Base-by-base conservation (phyloP, 2,329 filamentous ascomycete genomes). In the Colletotrichum australisinense region DNA sequence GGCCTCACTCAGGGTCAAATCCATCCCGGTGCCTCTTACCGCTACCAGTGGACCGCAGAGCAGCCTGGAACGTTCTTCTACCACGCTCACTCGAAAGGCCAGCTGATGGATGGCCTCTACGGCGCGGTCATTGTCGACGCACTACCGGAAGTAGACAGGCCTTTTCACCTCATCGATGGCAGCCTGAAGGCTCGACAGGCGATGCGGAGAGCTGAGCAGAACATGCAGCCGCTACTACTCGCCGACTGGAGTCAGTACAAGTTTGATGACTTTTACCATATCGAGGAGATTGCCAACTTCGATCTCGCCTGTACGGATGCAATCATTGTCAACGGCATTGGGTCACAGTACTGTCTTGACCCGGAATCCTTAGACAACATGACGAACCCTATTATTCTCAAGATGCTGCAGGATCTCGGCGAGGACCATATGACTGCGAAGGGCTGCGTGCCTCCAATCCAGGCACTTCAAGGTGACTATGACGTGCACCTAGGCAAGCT, bases 1-100 rank as follows among this genome's bases (percentile, higher is more conserved):
- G 86, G 85, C 0, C 73, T 87, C 3, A 81, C 84, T 1, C 86
- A 87, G 70, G 76, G 78, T 16, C 79, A 81, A 0, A 87, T 87
- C 24, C 66, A 77, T 28, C 79, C 82, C 5, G 80, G 81, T 0
- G 75, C 78, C 1, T 77, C 74, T 1, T 87, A 81, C 68, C 77
- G 81, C 0, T 86, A 87, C 71, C 46, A 60, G 26, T 76, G 72
- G 67, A 67, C 38, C 19, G 76, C 64, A 24, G 72, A 42, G 5
- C 69, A 67, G 26, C 22, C 74, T 2, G 75, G 75, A 0, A 72
- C 58, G 1, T 72, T 75, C 46, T 76, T 74, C 53, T 52, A 75
- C 38, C 64, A 74, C 42, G 38, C 67, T 14, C 60, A 69, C 11
- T 65, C 59, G n/a, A 57, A 35, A 11, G 67, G 67, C 16, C 60